phyloP scores from a whole-genome alignment of 352 stramenopile species.

The Phytophthora pinifolia region DNA sequence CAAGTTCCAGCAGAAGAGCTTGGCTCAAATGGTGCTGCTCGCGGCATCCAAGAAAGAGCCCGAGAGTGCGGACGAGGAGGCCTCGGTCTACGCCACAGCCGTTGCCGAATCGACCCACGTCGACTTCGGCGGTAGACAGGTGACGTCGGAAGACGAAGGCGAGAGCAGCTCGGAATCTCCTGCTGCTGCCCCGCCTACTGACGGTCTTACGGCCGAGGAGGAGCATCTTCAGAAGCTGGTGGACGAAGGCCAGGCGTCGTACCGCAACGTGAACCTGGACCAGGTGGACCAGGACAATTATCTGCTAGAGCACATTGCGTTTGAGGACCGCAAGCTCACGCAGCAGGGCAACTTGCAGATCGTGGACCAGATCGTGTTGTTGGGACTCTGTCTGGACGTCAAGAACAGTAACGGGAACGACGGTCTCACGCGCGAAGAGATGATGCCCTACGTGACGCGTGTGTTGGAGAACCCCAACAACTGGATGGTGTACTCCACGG shows the following conservation, averaged over 20 bases:
- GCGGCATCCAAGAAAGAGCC: conserved; percentile 62
- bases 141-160: conserved; percentile 16
- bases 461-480: conserved; percentile 94
- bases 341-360: conserved; percentile 76
- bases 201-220: conserved; percentile 53
- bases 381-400: conserved; percentile 96
- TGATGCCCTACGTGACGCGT: conserved; percentile 93
- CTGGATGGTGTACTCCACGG: conserved; percentile 97
- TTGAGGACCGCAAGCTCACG: conserved; percentile 68
- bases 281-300: conserved; percentile 90
- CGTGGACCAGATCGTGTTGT: conserved; percentile 88
- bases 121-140: conserved; percentile 66
- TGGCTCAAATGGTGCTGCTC: conserved; percentile 88
- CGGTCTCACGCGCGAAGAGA: conserved; percentile 94
- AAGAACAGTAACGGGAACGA: conserved; percentile 96
- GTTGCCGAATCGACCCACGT: conserved; percentile 59
- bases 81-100: conserved; percentile 57
- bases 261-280: conserved; percentile 84
- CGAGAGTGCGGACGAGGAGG: conserved; percentile 24
- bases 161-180: neutral
- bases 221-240: conserved; percentile 61
- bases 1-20: conserved; percentile 94
- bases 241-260: conserved; percentile 62
- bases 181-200: conserved; percentile 11
- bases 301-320: conserved; percentile 92